Conservation (phyloP, 2,329 filamentous ascomycete genomes). For the Talaromyces pinophilus region DNA sequence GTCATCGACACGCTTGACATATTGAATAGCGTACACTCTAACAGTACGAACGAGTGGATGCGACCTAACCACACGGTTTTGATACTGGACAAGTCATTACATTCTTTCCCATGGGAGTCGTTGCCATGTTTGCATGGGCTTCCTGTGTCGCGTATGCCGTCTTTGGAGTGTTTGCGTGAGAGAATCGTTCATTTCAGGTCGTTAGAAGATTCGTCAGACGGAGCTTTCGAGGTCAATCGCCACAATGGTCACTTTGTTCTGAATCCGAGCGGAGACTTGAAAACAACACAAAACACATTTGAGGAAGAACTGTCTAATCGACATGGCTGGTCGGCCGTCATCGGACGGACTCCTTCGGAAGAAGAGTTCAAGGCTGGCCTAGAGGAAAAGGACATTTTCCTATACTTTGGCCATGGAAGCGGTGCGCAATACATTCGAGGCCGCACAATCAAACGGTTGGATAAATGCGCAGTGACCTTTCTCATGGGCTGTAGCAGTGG, state of each 20-base stretch:
- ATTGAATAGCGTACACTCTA: slow-evolving; percentile 72
- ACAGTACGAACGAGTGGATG: slow-evolving; percentile 35
- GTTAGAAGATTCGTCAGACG: slow-evolving; percentile 25
- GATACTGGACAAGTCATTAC: slow-evolving; percentile 86
- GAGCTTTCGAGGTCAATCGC: slow-evolving; percentile 55
- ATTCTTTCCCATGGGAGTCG: slow-evolving; percentile 94
- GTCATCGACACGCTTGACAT: slow-evolving; percentile 85
- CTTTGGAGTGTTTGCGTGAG: slow-evolving; percentile 76
- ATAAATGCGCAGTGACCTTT: slow-evolving; percentile 77
- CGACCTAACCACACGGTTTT: slow-evolving; percentile 71
- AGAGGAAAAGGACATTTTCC: slow-evolving; percentile 66
- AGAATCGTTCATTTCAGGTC: slow-evolving; percentile 61
- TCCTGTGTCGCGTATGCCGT: slow-evolving; percentile 85
- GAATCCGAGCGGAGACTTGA: slow-evolving; percentile 83
- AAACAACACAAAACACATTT: slow-evolving; percentile 75
- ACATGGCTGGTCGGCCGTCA: slow-evolving; percentile 66
- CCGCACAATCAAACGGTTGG: slow-evolving; percentile 75
- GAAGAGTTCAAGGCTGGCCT: slow-evolving; percentile 72
- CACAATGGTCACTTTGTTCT: slow-evolving; percentile 67
- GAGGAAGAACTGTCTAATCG: slow-evolving; percentile 61
- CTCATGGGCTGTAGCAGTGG: slow-evolving; percentile 95
- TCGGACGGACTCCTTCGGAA: slow-evolving; percentile 71
- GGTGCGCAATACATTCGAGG: slow-evolving; percentile 92
- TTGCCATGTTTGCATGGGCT: slow-evolving; percentile 78
- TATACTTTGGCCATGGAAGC: slow-evolving; percentile 96